phyloP scores from a whole-genome alignment of 495 filamentous ascomycete genomes.

The Tuber umbilicatum region DNA sequence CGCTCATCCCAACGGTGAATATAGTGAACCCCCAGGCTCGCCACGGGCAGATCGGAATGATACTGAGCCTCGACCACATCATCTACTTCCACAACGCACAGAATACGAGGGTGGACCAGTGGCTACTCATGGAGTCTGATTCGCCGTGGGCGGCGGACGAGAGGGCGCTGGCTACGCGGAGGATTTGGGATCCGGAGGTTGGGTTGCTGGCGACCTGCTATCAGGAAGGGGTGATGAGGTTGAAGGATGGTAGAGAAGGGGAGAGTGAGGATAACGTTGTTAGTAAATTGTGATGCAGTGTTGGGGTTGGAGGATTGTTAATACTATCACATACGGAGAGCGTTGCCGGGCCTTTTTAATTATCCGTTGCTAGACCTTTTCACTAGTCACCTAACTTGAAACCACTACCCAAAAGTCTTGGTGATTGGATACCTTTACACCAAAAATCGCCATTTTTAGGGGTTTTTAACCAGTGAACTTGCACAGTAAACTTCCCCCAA shows the following conservation, averaged over 20 bases:
- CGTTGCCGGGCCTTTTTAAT: neutral
- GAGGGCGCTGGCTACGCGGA: conserved; percentile 76
- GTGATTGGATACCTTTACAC: no score
- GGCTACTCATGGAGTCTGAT: conserved; percentile 88
- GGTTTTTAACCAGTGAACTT: no score
- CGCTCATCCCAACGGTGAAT: conserved; percentile 83
- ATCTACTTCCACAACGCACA: conserved; percentile 90
- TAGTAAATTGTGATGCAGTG: neutral
- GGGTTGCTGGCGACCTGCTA: conserved; percentile 76
- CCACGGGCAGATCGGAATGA: conserved; percentile 70
- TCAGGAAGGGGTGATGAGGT: conserved; percentile 62
- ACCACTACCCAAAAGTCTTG: no score
- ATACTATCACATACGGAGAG: neutral
- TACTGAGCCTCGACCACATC: conserved; percentile 87
- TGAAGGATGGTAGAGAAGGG: conserved; percentile 46
- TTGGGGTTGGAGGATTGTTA: neutral
- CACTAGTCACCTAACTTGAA: no score
- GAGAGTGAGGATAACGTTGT: conserved; percentile 15
- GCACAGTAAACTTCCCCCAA: no score
- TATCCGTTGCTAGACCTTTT: neutral
- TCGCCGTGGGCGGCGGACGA: conserved; percentile 92
- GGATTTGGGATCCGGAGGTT: conserved; percentile 79
- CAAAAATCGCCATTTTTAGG: no score
- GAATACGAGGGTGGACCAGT: conserved; percentile 78
- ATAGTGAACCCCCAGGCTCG: conserved; percentile 43